Base-by-base conservation (phyloP, 352 stramenopile genomes). In the Phytophthora tubulina region DNA sequence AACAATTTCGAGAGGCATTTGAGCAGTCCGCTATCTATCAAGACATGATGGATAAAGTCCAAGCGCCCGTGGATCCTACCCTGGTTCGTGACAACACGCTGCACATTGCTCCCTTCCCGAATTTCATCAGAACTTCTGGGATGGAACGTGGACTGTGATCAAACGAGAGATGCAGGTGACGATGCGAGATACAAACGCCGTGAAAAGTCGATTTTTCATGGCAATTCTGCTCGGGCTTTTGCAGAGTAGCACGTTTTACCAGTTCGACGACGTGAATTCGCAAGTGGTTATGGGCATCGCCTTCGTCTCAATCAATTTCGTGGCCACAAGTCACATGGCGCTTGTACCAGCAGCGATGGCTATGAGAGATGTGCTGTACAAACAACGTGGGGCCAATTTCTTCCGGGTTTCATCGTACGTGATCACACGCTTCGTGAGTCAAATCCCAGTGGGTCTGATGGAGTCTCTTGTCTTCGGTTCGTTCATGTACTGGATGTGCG, bases 391-490 rank as follows among this genome's bases (percentile, higher is more conserved):
- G 31, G 72, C 79, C 1, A 93, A 94, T 63, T 94, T 94, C 62
- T 94, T 85, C 54, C 76, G 75, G 6, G 63, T 82, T 14, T 78
- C 77, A 5, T 79, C 82, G 11, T 96, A 90, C 62, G 74, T 91
- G 38, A 53, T 94, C 46, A 81, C 68, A 5, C 55, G 36, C 5
- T 50, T 50, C 15, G 35, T 81, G 14, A 71, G 59, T 39, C 41
- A 67, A 8, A 52, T 84, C 14, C 67, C 79, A 48, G 59, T 84
- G 61, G 54, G 56, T 60, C 14, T 83, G 6, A 59, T 86, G 38
- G 88, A 96, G 71, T 75, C 75, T 8, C 52, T 93, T 9, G 56
- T 90, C 11, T 96, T 94, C 78, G 89, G 84, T 4, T 82, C 78
- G 3, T 67, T 94, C 60, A 60, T 94, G 4, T 96, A 96, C 63